phyloP scores from a whole-genome alignment of 495 filamentous ascomycete species.

The Parathielavia appendiculata region DNA sequence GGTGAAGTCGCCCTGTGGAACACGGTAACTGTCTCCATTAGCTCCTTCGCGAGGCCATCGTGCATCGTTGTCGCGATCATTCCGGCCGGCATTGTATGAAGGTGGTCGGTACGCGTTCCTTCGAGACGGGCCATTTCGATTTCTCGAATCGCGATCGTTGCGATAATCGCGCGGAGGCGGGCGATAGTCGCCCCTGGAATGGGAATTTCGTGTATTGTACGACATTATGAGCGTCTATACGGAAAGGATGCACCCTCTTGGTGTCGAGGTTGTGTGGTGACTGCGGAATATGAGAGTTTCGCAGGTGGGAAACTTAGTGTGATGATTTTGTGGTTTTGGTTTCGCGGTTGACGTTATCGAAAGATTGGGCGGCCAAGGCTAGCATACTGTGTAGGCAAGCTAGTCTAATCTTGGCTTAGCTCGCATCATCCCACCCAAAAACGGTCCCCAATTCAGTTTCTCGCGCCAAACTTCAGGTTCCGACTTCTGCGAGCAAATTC shows the following conservation, averaged over 20 bases:
- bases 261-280: background rate
- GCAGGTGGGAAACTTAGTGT: background rate
- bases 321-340: background rate
- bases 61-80: slow-evolving; percentile 1
- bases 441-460: too few species aligned
- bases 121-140: slow-evolving; percentile 3
- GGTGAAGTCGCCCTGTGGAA: slow-evolving; percentile 39
- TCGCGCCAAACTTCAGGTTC: too few species aligned
- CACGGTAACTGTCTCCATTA: slow-evolving; percentile 2
- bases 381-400: too few species aligned
- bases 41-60: slow-evolving; percentile 5
- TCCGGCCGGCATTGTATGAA: slow-evolving; percentile 12
- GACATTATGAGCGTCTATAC: slow-evolving; percentile 5
- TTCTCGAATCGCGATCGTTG: slow-evolving; percentile 12
- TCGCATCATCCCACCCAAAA: too few species aligned
- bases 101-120: slow-evolving; percentile 15
- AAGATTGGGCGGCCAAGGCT: background rate
- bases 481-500: background rate
- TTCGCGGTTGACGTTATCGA: too few species aligned
- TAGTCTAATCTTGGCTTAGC: background rate
- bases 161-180: slow-evolving; percentile 17
- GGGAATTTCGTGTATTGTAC: slow-evolving; percentile 12
- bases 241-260: background rate
- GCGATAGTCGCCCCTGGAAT: slow-evolving; percentile 4
- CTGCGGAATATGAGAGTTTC: background rate